Conservation (phyloP, 78 protist genomes). For the Dictyostelium discoideum region DNA sequence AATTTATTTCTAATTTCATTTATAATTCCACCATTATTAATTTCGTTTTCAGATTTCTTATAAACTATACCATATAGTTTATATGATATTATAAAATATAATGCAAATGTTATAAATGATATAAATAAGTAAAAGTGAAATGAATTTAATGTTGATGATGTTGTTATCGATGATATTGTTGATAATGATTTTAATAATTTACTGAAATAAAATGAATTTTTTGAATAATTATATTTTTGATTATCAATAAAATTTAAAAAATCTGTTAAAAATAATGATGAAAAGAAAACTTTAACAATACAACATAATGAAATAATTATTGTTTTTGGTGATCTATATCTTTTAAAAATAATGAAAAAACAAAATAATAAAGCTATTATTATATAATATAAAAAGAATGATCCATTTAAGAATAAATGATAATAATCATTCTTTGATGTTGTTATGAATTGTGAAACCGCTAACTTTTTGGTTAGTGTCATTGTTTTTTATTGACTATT, state of each 20-base stretch:
- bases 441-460: background rate
- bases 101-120: background rate
- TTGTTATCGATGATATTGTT: background rate
- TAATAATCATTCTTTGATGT: background rate
- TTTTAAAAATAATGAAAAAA: background rate
- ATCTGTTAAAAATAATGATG: background rate
- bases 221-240: background rate
- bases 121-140: background rate
- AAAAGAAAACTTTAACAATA: background rate
- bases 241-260: background rate
- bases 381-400: background rate
- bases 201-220: background rate
- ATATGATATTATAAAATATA: conserved; percentile 2
- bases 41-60: background rate
- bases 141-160: background rate
- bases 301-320: background rate
- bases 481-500: too few species aligned
- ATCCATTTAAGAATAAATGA: background rate
- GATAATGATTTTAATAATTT: background rate
- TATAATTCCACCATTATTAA: background rate
- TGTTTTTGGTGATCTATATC: background rate
- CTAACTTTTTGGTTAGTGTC: background rate
- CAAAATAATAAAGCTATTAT: background rate
- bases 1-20: background rate
- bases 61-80: background rate